Conservation (phyloP, 2,329 filamentous ascomycete genomes). For the Cytospora schulzeri region DNA sequence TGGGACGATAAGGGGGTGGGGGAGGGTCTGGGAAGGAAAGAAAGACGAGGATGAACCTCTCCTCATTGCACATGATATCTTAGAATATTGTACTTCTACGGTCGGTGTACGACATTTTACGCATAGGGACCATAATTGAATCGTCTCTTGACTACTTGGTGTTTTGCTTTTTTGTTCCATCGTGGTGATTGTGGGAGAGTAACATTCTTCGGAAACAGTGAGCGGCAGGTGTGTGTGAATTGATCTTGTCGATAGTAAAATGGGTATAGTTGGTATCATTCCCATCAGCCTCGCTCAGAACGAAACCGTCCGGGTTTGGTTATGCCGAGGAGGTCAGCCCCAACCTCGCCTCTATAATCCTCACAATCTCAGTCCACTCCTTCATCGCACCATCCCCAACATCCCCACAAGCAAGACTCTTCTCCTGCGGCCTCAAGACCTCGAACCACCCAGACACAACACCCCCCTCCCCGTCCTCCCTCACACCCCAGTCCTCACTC, state of each 20-base stretch:
- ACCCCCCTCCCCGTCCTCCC: constrained; percentile 35
- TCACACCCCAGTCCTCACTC: constrained; percentile 71
- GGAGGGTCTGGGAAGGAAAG: neutral
- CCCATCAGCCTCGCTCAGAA: too few relatives aligned
- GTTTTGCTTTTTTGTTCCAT: neutral
- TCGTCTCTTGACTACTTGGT: neutral
- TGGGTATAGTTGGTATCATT: too few relatives aligned
- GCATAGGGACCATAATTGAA: neutral
- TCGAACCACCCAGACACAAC: constrained; percentile 55
- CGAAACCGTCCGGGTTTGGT: neutral
- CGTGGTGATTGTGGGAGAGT: neutral
- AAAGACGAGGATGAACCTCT: constrained; percentile 4
- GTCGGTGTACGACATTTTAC: neutral
- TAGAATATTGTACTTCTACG: constrained; percentile 14
- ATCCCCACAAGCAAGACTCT: constrained; percentile 83
- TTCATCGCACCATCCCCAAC: constrained; percentile 81
- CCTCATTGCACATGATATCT: constrained; percentile 3
- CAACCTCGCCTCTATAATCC: constrained; percentile 59
- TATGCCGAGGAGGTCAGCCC: constrained; percentile 33
- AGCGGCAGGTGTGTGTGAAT: neutral
- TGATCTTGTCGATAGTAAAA: too few relatives aligned
- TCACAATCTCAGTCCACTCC: constrained; percentile 76
- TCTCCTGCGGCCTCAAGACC: constrained; percentile 72
- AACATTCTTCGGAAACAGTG: neutral
- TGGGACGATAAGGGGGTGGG: constrained; percentile 5